Evolutionary conservation across 1,139 yeast genomes (phyloP).

Genomic region (Yamadazyma spencermartinsiae): DNA sequence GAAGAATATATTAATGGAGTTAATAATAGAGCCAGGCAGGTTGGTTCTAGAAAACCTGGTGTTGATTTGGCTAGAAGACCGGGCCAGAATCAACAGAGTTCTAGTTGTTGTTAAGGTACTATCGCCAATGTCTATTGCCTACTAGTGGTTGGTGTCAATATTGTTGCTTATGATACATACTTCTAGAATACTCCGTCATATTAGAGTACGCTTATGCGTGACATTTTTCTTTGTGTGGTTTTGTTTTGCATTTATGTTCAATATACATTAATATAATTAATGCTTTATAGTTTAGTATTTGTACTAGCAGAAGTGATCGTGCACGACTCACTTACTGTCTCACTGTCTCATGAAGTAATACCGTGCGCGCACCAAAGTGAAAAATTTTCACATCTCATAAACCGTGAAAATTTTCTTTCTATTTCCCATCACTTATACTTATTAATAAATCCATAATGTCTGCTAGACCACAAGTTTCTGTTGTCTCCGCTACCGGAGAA

Average conservation of each 20-base stretch:
- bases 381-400: slow-evolving; percentile 15
- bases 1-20: slow-evolving; percentile 37
- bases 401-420: slow-evolving; percentile 15
- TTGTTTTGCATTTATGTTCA: slow-evolving; percentile 2
- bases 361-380: slow-evolving; percentile 11
- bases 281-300: neutral
- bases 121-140: slow-evolving; percentile 15
- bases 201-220: no score
- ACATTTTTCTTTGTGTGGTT: neutral
- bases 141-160: slow-evolving; percentile 7
- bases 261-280: neutral
- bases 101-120: slow-evolving; percentile 28
- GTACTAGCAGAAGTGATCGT: neutral
- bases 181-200: no score
- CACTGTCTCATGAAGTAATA: neutral
- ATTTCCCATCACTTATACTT: slow-evolving; percentile 14
- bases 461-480: slow-evolving; percentile 93
- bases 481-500: slow-evolving; percentile 86
- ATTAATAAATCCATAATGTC: slow-evolving; percentile 52
- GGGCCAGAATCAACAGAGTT: slow-evolving; percentile 17
- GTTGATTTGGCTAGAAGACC: slow-evolving; percentile 40
- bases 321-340: no score
- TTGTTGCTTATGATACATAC: slow-evolving; percentile 19
- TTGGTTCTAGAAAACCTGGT: slow-evolving; percentile 25
- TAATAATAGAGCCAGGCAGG: slow-evolving; percentile 25